Conservation (phyloP, 768 basidiomycete genomes). For the Pisolithus microcarpus region DNA sequence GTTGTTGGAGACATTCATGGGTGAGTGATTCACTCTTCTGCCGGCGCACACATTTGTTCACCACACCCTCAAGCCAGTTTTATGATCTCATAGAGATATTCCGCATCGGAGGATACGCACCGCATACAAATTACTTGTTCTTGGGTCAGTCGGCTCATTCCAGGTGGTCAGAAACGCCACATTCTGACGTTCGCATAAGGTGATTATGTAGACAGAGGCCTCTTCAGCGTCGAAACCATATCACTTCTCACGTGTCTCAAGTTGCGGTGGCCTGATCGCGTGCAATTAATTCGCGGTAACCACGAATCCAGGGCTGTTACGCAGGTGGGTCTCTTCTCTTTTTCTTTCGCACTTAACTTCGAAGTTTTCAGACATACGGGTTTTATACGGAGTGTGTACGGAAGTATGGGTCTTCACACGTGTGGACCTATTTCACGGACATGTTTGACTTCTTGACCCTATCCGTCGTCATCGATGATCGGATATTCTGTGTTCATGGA, state of each 20-base stretch:
- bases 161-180: not conserved
- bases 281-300: conserved; percentile 95
- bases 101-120: conserved; percentile 94
- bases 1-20: conserved; percentile 99
- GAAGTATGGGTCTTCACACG: conserved; percentile 92
- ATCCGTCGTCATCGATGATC: conserved; percentile 97
- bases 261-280: conserved; percentile 91
- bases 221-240: conserved; percentile 98
- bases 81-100: conserved; percentile 99
- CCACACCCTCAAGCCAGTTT: conserved; percentile 72
- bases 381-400: conserved; percentile 98
- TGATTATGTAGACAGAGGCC: conserved; percentile 96
- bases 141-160: conserved; percentile 55
- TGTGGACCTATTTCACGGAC: conserved; percentile 99
- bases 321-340: conserved; percentile 55
- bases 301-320: conserved; percentile 98
- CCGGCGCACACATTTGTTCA: conserved; percentile 24
- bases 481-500: conserved; percentile 98
- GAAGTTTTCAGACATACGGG: conserved; percentile 75
- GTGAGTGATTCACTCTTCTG: conserved; percentile 44
- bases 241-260: conserved; percentile 95
- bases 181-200: conserved; percentile 41
- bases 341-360: conserved; percentile 6
- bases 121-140: conserved; percentile 97
- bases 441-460: conserved; percentile 99